Percentiles rank a stretch among this genome's conserved stretches.
Evolutionary conservation across 257 asterid species (phyloP).

Genomic region (Penstemon davidsonii): DNA sequence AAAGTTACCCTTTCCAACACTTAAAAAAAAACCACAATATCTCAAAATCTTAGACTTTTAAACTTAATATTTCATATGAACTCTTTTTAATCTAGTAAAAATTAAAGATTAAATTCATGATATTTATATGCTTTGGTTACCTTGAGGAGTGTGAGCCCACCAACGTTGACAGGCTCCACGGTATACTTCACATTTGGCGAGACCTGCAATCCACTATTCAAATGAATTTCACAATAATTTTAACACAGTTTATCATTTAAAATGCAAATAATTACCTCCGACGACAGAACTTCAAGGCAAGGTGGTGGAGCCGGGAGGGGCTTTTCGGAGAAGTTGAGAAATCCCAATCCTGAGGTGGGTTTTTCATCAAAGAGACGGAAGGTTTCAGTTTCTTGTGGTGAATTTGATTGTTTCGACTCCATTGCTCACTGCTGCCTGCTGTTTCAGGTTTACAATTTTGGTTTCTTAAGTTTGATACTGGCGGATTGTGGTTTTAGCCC

Average conservation of each 20-base stretch:
- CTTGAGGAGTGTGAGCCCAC: slow-evolving; percentile 75
- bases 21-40: background rate
- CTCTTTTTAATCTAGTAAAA: slow-evolving; percentile 3
- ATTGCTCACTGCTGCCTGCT: slow-evolving; percentile 24
- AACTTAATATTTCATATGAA: background rate
- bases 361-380: slow-evolving; percentile 64
- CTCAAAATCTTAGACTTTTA: background rate
- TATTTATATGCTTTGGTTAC: slow-evolving; percentile 29
- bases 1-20: background rate
- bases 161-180: slow-evolving; percentile 68
- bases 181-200: slow-evolving; percentile 44
- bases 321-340: slow-evolving; percentile 51
- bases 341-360: slow-evolving; percentile 48
- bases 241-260: background rate
- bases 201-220: slow-evolving; percentile 39
- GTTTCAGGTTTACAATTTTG: background rate
- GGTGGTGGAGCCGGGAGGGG: slow-evolving; percentile 75
- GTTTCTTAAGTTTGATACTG: no score
- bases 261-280: slow-evolving; percentile 47
- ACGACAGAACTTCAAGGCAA: slow-evolving; percentile 62
- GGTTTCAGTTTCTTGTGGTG: slow-evolving; percentile 31
- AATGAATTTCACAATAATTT: background rate
- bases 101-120: background rate
- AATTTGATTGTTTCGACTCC: slow-evolving; percentile 41
- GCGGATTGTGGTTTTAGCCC: no score